A percentile compares a stretch with the other conserved stretches of the same genome.
Conservation (phyloP, 1,284 basidiomycete species). For the Meira miltonrushii region DNA sequence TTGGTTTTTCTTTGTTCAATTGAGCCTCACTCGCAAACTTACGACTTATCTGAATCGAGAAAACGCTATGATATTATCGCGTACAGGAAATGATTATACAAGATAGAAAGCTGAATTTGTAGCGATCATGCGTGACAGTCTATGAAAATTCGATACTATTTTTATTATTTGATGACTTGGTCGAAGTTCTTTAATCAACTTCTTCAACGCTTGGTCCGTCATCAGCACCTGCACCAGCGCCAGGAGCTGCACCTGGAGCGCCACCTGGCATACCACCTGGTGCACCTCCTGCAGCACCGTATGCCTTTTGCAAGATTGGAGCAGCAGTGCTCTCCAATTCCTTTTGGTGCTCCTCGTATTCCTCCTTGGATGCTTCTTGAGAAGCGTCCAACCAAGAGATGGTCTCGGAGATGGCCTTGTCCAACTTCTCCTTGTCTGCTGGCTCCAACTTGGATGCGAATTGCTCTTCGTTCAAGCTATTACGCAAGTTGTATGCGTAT, state of each 20-base stretch:
- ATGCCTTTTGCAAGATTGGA: slow-evolving; percentile 92
- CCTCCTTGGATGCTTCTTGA: slow-evolving; percentile 87
- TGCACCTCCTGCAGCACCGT: slow-evolving; percentile 61
- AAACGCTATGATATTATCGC: too few relatives aligned
- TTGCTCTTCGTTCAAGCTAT: slow-evolving; percentile 57
- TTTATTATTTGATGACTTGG: neutral
- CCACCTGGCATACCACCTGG: slow-evolving; percentile 57
- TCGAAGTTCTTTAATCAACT: slow-evolving; percentile 58
- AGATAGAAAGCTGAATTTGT: too few relatives aligned
- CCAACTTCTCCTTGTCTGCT: slow-evolving; percentile 80
- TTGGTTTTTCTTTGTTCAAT: too few relatives aligned
- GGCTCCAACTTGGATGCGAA: slow-evolving; percentile 72
- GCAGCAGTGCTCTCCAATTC: slow-evolving; percentile 85
- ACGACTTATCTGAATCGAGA: too few relatives aligned
- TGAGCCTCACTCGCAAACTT: too few relatives aligned
- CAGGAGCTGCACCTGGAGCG: slow-evolving; percentile 31
- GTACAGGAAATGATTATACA: too few relatives aligned
- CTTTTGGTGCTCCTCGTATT: slow-evolving; percentile 93
- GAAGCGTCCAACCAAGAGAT: slow-evolving; percentile 84
- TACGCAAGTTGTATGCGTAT: slow-evolving; percentile 92
- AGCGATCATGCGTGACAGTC: too few relatives aligned
- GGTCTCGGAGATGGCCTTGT: slow-evolving; percentile 74
- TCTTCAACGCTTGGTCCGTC: slow-evolving; percentile 84
- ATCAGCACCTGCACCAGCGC: slow-evolving; percentile 54
- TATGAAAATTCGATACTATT: neutral